These are phyloP conservation scores for Diphasiastrum complanatum DNA, from an alignment of 83 land plant species.

Conservation along the genomic window DNA sequence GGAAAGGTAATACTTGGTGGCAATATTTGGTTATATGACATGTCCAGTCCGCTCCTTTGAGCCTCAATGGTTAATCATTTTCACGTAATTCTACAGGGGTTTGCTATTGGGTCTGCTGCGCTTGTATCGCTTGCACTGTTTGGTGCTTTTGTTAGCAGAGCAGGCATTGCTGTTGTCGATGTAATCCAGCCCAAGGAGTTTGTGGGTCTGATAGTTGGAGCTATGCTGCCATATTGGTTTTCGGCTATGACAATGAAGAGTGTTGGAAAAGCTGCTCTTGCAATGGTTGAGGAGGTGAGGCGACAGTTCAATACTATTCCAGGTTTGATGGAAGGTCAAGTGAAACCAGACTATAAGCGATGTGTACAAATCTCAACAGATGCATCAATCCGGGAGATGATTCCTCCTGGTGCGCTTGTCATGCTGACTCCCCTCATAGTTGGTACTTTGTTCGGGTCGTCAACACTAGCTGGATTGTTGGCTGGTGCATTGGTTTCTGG, in stretches of 20 bases:
- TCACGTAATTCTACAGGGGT: constrained; percentile 40
- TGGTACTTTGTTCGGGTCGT: constrained; percentile 68
- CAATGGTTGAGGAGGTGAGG: constrained; percentile 86
- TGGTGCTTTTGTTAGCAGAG: constrained; percentile 81
- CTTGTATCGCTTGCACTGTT: constrained; percentile 74
- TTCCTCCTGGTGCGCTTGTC: constrained; percentile 81
- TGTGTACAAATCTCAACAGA: constrained; percentile 82
- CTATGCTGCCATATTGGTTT: constrained; percentile 87
- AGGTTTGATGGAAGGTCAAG: constrained; percentile 65
- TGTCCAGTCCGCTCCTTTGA: not conserved
- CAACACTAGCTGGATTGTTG: constrained; percentile 63
- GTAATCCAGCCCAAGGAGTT: constrained; percentile 69
- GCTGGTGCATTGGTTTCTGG: constrained; percentile 82
- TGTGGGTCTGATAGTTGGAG: constrained; percentile 74
- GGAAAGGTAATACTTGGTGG: constrained; percentile 44
- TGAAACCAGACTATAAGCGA: constrained; percentile 73
- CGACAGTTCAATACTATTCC: constrained; percentile 69
- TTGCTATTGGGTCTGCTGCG: constrained; percentile 89
- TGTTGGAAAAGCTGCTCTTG: constrained; percentile 80
- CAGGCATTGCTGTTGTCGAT: constrained; percentile 59
- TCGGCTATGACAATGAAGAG: constrained; percentile 89
- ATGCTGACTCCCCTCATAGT: constrained; percentile 79
- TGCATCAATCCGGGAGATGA: constrained; percentile 80
- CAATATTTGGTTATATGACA: not conserved
- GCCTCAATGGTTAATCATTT: not conserved